Conservation (phyloP, 495 filamentous ascomycete species). For the Thozetella sp. region DNA sequence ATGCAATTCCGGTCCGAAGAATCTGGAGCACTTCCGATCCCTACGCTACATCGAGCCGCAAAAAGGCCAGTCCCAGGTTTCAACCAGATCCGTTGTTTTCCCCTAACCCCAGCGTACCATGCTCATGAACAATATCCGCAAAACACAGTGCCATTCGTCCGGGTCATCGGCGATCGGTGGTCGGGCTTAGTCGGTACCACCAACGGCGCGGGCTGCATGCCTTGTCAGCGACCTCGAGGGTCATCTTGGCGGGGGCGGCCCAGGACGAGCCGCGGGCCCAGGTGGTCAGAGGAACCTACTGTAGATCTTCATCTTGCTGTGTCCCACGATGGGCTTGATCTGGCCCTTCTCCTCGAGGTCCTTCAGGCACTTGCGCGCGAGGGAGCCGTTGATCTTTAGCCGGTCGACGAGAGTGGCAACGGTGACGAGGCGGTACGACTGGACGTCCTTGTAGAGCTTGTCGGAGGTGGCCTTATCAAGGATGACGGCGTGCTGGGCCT, state of each 20-base stretch:
- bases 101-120: slow-evolving; percentile 11
- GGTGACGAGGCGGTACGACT: slow-evolving; percentile 99
- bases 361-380: slow-evolving; percentile 85
- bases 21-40: slow-evolving; percentile 42
- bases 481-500: slow-evolving; percentile 94
- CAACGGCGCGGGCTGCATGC: slow-evolving; percentile 66
- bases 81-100: slow-evolving; percentile 7
- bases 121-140: slow-evolving; percentile 26
- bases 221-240: no score
- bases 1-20: slow-evolving; percentile 34
- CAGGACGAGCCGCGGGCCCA: no score
- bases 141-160: slow-evolving; percentile 30
- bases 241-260: no score
- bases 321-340: slow-evolving; percentile 97
- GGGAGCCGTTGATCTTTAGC: slow-evolving; percentile 99
- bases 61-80: slow-evolving; percentile 29
- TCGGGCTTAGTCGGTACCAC: slow-evolving; percentile 53
- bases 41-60: slow-evolving; percentile 34
- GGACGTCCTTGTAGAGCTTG: slow-evolving; percentile 98
- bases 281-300: no score
- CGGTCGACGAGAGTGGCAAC: slow-evolving; percentile 98
- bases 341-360: slow-evolving; percentile 97
- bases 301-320: slow-evolving; percentile 98
- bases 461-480: slow-evolving; percentile 80
- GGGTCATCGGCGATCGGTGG: background rate